A percentile compares a stretch with the other conserved stretches of the same genome.
Evolutionary conservation across 441 rosid genomes (phyloP).

Genomic region (Corymbia citriodora): DNA sequence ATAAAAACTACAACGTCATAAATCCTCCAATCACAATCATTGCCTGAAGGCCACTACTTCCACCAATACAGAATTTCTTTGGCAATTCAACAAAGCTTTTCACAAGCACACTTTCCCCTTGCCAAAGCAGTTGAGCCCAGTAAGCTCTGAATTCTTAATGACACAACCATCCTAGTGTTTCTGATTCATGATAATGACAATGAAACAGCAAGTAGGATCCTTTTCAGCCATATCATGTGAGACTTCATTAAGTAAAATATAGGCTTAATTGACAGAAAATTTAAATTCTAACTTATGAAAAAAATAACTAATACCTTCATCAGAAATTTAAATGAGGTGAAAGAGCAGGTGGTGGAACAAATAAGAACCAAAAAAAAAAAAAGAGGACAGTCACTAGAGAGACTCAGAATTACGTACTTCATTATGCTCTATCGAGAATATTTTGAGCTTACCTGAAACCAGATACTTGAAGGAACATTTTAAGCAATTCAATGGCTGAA

Average conservation of each 20-base stretch:
- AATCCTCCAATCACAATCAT: background rate
- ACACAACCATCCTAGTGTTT: background rate
- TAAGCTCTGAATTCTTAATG: background rate
- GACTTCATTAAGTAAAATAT: background rate
- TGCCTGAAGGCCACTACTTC: background rate
- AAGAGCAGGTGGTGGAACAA: background rate
- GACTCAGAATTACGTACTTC: background rate
- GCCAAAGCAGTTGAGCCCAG: background rate
- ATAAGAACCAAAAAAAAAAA: background rate
- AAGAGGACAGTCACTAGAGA: background rate
- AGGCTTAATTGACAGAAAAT: background rate
- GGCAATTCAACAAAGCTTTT: background rate
- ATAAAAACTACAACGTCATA: background rate
- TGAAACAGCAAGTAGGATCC: background rate
- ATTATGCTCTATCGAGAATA: background rate
- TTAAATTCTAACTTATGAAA: background rate
- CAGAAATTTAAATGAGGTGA: background rate
- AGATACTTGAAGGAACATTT: constrained; percentile 76
- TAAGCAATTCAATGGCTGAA: constrained; percentile 73
- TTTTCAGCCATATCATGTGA: background rate
- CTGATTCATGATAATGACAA: background rate
- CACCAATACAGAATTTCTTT: background rate
- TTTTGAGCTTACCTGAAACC: constrained; percentile 49
- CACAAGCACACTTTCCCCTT: background rate
- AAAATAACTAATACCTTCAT: background rate